Conservation (phyloP, 352 stramenopile genomes). For the Pythium aquatile region DNA sequence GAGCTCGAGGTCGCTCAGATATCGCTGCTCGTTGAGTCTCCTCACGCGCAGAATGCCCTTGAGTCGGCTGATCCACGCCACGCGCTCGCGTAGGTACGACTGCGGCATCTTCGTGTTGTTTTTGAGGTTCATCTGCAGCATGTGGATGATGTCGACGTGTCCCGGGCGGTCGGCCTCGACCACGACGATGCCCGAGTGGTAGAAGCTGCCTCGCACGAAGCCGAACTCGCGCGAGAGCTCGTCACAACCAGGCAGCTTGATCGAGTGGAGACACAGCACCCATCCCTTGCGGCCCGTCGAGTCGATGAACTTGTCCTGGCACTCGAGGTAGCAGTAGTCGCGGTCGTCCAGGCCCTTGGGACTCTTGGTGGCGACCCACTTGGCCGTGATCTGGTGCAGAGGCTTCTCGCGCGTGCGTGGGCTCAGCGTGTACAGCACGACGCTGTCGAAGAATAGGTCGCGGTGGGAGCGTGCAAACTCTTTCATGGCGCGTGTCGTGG, state of each 20-base stretch:
- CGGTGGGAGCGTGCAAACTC: constrained; percentile 54
- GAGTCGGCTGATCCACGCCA: constrained; percentile 39
- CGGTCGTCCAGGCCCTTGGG: constrained; percentile 61
- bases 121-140: constrained; percentile 84
- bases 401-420: constrained; percentile 67
- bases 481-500: constrained; percentile 66
- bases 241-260: constrained; percentile 76
- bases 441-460: constrained; percentile 68
- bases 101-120: constrained; percentile 50
- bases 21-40: constrained; percentile 77
- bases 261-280: constrained; percentile 82
- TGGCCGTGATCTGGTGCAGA: constrained; percentile 83
- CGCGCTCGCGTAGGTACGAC: constrained; percentile 31
- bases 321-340: constrained; percentile 81
- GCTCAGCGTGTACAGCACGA: constrained; percentile 70
- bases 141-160: constrained; percentile 81
- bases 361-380: constrained; percentile 69
- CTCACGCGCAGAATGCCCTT: constrained; percentile 66
- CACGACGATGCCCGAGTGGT: constrained; percentile 84
- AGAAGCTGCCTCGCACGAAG: constrained; percentile 72
- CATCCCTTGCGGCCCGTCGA: constrained; percentile 74
- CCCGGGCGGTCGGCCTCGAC: constrained; percentile 69
- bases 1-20: constrained; percentile 78
- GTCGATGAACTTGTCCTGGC: constrained; percentile 87
- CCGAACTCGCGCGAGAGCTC: constrained; percentile 75